phyloP scores from a whole-genome alignment of 805 yeast species.

The Nakazawaea ishiwadae region DNA sequence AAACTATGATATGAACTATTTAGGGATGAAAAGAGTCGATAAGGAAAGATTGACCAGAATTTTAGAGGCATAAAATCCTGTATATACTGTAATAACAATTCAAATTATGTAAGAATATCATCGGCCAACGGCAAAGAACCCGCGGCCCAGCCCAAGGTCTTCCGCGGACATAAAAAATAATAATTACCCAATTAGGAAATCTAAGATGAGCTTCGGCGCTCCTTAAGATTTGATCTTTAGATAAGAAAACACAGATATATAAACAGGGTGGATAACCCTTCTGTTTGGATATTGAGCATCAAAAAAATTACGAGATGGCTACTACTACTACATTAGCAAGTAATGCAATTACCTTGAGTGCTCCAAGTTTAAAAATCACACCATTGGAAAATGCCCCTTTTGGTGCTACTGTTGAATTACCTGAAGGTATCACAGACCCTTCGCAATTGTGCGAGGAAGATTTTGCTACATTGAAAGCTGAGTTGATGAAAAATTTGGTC shows the following conservation, averaged over 20 bases:
- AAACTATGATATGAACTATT: slow-evolving; percentile 70
- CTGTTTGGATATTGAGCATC: too few species aligned
- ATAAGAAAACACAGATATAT: background rate
- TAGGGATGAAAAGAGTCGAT: slow-evolving; percentile 66
- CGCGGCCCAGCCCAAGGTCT: too few species aligned
- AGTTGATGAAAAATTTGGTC: slow-evolving; percentile 65
- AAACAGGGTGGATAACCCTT: too few species aligned
- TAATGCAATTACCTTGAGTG: background rate
- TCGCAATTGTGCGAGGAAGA: slow-evolving; percentile 60
- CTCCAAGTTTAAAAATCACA: slow-evolving; percentile 28
- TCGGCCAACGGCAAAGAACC: too few species aligned
- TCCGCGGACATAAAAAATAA: too few species aligned
- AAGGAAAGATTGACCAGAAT: slow-evolving; percentile 42
- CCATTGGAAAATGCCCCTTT: slow-evolving; percentile 51
- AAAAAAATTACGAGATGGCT: too few species aligned
- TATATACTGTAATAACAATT: too few species aligned
- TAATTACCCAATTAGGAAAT: too few species aligned
- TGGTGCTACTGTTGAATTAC: slow-evolving; percentile 67
- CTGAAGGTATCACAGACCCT: slow-evolving; percentile 72
- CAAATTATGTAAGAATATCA: too few species aligned
- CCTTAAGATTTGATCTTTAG: too few species aligned
- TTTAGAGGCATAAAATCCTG: slow-evolving; percentile 15
- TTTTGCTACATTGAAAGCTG: slow-evolving; percentile 55
- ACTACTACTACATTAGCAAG: slow-evolving; percentile 1
- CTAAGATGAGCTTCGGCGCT: too few species aligned